Evolutionary conservation across 371 early-diverging fungal species (phyloP), one percentile per base, ranked within the genome.

Genomic region (Dinochytrium kinnereticum): DNA sequence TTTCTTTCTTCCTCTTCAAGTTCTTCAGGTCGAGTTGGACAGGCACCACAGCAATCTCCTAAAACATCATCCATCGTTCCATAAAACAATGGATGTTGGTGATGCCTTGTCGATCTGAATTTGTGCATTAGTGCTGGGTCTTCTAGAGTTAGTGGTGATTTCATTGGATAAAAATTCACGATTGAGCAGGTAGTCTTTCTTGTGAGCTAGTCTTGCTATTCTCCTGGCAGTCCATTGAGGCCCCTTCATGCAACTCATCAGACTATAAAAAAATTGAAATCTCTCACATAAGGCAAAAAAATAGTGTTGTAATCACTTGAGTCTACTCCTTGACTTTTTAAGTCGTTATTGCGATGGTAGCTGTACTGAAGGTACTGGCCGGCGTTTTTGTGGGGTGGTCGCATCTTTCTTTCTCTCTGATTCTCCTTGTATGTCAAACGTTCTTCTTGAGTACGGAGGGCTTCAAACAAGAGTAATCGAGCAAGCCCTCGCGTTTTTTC

Each of bases 41-140:
- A 81, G n/a, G 31, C 17, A 3, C 74, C 76, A 38, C 81, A 81
- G 61, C 74, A 74, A 59, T 81, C 78, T 0, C 40, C 30, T 17
- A 81, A 31, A 19, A 81, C 73, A 33, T 81, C 76, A 24, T 59
- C 5, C 76, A 81, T 81, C 26, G 69, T 73, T 17, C 81, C 78
- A 30, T 72, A 76, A 53, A 81, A 81, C 53, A 59, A 51, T 17
- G 78, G 74, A 70, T 81, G 81, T 26, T 75, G 76, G 55, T 81
- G 81, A 31, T 74, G 74, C 10, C 69, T 50, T 21, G 69, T 74
- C 28, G 36, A 39, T 2, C 74, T 40, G 30, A 57, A 51, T 37
- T 64, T 53, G 31, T 49, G 26, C 64, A 69, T 74, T n/a, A 71
- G 26, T 30, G 28, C 67, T 1, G 69, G 74, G 33, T 75, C 71